Conservation (phyloP, 1,284 basidiomycete genomes). For the Moniliophthora roreri region DNA sequence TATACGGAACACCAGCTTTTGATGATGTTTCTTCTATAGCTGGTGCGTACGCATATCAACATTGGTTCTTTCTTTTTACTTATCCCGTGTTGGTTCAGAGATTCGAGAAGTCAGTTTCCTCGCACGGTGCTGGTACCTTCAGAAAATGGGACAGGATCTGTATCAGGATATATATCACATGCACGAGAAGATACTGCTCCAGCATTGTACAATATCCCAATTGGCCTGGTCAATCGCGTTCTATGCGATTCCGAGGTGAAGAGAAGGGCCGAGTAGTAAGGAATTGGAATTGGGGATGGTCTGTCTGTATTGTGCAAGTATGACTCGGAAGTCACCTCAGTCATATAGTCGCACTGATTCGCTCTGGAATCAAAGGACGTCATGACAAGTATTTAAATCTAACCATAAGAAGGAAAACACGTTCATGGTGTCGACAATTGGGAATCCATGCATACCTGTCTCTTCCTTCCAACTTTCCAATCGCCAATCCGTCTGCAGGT, state of each 20-base stretch:
- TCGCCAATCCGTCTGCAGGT: too few relatives aligned
- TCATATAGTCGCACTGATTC: too few relatives aligned
- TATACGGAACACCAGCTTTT: slow-evolving; percentile 72
- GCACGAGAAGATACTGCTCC: slow-evolving; percentile 49
- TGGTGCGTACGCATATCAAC: slow-evolving; percentile 51
- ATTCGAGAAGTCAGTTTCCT: slow-evolving; percentile 51
- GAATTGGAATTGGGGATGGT: too few relatives aligned
- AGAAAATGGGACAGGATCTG: slow-evolving; percentile 14
- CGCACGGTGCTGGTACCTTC: slow-evolving; percentile 50
- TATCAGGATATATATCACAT: slow-evolving; percentile 41
- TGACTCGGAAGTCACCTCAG: too few relatives aligned
- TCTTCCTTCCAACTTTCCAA: too few relatives aligned
- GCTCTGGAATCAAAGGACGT: too few relatives aligned
- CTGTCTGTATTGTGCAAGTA: too few relatives aligned
- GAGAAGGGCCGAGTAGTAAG: too few relatives aligned
- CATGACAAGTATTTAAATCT: too few relatives aligned
- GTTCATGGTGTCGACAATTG: too few relatives aligned
- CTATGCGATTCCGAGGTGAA: slow-evolving; percentile 48
- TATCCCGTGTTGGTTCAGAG: slow-evolving; percentile 36
- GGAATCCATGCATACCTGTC: slow-evolving; percentile 11
- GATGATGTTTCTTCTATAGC: slow-evolving; percentile 64
- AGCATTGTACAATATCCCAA: slow-evolving; percentile 78
- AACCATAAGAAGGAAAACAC: too few relatives aligned
- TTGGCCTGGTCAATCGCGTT: slow-evolving; percentile 76
- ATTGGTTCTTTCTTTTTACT: neutral